A percentile compares a stretch with the other conserved stretches of the same genome.
phyloP scores from a whole-genome alignment of 139 green algal species.

The Coelastrella sp. region DNA sequence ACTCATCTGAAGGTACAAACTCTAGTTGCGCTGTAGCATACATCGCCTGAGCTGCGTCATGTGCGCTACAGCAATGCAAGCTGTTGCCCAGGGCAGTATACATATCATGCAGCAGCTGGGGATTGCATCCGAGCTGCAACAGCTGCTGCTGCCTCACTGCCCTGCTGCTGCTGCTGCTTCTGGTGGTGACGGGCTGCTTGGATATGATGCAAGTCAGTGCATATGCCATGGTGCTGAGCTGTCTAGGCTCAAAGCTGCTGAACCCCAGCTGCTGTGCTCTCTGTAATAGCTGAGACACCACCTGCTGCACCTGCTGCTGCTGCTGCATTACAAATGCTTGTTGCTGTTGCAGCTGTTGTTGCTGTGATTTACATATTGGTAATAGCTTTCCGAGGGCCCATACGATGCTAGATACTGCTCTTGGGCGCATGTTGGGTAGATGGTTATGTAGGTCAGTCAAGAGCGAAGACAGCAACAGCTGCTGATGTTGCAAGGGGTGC shows the following conservation, averaged over 20 bases:
- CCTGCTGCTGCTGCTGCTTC: slow-evolving; percentile 16
- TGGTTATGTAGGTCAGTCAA: not conserved
- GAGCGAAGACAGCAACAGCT: slow-evolving; percentile 12
- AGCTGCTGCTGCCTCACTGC: not conserved
- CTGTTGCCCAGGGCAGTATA: not conserved
- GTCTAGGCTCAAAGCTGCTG: not conserved
- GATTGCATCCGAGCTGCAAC: no score
- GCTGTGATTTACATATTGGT: no score
- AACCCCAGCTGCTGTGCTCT: not conserved
- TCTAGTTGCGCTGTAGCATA: not conserved
- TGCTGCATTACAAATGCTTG: not conserved
- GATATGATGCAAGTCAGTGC: not conserved
- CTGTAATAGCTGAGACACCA: slow-evolving; percentile 8
- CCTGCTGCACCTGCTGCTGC: not conserved
- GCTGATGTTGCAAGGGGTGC: not conserved
- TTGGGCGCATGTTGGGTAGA: not conserved
- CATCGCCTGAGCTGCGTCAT: slow-evolving; percentile 28
- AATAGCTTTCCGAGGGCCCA: slow-evolving; percentile 23
- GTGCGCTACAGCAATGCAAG: not conserved
- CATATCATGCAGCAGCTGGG: slow-evolving; percentile 6
- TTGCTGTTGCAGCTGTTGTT: not conserved
- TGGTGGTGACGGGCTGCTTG: slow-evolving; percentile 10
- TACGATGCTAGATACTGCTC: not conserved
- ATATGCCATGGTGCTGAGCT: slow-evolving; percentile 23
- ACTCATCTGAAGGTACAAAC: not conserved